Percentiles rank a stretch among this genome's conserved stretches.
phyloP scores from a whole-genome alignment of 495 filamentous ascomycete genomes.

The Xylaria telfairii region DNA sequence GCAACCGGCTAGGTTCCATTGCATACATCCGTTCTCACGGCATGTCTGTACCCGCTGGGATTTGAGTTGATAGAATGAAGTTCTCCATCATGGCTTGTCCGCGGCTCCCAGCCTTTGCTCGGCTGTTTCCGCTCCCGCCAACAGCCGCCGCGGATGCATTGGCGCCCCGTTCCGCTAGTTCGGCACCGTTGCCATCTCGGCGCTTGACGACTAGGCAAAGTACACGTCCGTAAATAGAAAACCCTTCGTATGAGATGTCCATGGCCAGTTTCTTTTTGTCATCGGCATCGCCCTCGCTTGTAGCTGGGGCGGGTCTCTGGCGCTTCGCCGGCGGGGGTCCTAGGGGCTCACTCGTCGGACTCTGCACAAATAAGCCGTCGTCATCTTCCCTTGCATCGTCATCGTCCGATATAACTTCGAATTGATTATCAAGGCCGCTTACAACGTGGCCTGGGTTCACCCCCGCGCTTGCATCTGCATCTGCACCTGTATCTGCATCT shows the following conservation, averaged over 20 bases:
- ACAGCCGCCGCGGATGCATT: constrained; percentile 32
- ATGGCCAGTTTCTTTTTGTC: constrained; percentile 90
- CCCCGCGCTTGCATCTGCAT: constrained; percentile 38
- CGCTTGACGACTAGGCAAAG: constrained; percentile 87
- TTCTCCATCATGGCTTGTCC: constrained; percentile 90
- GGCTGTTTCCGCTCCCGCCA: constrained; percentile 34
- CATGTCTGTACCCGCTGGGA: constrained; percentile 49
- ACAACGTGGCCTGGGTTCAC: constrained; percentile 31
- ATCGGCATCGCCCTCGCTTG: constrained; percentile 56
- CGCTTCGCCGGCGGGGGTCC: constrained; percentile 55
- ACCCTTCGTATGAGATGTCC: constrained; percentile 89
- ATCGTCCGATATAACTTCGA: constrained; percentile 35
- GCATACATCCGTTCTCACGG: constrained; percentile 28
- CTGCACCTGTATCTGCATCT: constrained; percentile 34
- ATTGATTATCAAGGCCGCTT: constrained; percentile 25
- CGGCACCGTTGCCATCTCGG: constrained; percentile 42
- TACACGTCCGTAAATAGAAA: constrained; percentile 90
- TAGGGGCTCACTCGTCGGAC: constrained; percentile 30
- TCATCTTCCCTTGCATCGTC: constrained; percentile 32
- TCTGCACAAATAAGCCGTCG: constrained; percentile 47
- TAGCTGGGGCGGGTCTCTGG: constrained; percentile 46
- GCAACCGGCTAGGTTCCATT: constrained; percentile 15
- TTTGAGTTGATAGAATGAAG: constrained; percentile 81
- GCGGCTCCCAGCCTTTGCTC: constrained; percentile 40
- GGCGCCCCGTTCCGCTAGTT: constrained; percentile 33